phyloP scores from a whole-genome alignment of 2,329 filamentous ascomycete genomes.

The Phyllosticta paracitricarpa region DNA sequence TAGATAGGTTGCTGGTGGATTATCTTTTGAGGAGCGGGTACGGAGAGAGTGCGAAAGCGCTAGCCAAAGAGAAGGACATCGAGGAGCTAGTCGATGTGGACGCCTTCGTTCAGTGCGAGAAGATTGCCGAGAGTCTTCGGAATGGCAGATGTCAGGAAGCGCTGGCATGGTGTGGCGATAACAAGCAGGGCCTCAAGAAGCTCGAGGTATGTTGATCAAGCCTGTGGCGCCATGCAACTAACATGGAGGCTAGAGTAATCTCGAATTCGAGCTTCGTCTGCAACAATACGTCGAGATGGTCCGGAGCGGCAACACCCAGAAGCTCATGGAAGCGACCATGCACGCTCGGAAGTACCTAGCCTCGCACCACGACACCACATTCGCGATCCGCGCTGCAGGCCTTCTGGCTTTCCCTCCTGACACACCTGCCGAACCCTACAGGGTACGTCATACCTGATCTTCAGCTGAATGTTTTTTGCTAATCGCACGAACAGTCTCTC shows the following conservation, averaged over 20 bases:
- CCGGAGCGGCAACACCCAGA: conserved; percentile 47
- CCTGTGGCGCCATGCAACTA: not conserved
- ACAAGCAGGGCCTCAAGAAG: conserved; percentile 85
- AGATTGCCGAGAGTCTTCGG: conserved; percentile 63
- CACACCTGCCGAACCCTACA: conserved; percentile 50
- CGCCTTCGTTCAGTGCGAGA: conserved; percentile 74
- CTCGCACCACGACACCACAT: conserved; percentile 58
- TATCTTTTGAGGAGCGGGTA: conserved; percentile 82
- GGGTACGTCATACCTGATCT: conserved; percentile 29
- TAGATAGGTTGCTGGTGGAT: conserved; percentile 84
- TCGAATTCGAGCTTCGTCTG: conserved; percentile 87
- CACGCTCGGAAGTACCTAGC: conserved; percentile 77
- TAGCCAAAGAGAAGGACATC: conserved; percentile 68
- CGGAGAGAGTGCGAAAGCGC: conserved; percentile 60
- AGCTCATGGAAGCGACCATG: conserved; percentile 63
- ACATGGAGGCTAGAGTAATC: conserved; percentile 49
- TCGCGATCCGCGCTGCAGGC: conserved; percentile 63
- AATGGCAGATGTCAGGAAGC: conserved; percentile 50
- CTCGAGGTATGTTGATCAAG: conserved; percentile 51
- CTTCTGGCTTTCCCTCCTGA: conserved; percentile 65
- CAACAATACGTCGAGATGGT: conserved; percentile 95
- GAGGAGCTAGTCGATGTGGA: conserved; percentile 77
- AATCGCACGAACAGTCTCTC: conserved; percentile 43
- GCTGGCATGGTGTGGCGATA: conserved; percentile 82
- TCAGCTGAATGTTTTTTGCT: not conserved